A percentile compares a stretch with the other conserved stretches of the same genome.
These are phyloP conservation scores for Paraglomus occultum DNA, from an alignment of 192 early-diverging fungal genomes.

Conservation along the genomic window DNA sequence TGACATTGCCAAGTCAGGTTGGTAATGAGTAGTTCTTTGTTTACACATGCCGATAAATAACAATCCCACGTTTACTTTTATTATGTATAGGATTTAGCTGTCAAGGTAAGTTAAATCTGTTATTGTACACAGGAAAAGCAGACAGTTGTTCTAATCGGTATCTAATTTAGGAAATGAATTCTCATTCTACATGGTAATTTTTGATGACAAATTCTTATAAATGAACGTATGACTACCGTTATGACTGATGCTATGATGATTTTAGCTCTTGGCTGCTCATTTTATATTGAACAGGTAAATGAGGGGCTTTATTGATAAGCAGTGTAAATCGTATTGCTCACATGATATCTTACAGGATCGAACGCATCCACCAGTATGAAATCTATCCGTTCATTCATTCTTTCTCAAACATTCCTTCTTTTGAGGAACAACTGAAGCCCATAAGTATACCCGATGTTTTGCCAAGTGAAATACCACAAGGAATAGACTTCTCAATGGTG, in stretches of 20 bases:
- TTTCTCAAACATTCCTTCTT: constrained; percentile 74
- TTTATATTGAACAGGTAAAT: constrained; percentile 84
- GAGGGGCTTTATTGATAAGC: constrained; percentile 8
- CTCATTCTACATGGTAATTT: constrained; percentile 87
- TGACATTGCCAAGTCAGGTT: constrained; percentile 78
- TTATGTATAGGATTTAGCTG: constrained; percentile 58
- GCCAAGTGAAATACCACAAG: constrained; percentile 59
- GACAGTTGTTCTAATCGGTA: constrained; percentile 17
- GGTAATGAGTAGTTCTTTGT: constrained; percentile 5
- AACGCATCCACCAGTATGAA: constrained; percentile 52
- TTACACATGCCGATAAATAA: no score
- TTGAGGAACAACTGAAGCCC: constrained; percentile 61
- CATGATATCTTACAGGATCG: constrained; percentile 39
- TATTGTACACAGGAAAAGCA: background rate
- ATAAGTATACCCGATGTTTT: constrained; percentile 84
- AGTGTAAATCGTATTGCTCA: constrained; percentile 1
- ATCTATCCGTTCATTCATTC: constrained; percentile 93
- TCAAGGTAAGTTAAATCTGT: constrained; percentile 47
- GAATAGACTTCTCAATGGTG: constrained; percentile 91
- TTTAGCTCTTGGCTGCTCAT: constrained; percentile 81
- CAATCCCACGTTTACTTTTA: no score
- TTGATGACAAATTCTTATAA: background rate
- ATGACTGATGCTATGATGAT: no score
- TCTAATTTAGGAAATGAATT: constrained; percentile 82
- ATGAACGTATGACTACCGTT: no score